Base-by-base conservation (phyloP, 345 rosid species). In the Microcos paniculata region DNA sequence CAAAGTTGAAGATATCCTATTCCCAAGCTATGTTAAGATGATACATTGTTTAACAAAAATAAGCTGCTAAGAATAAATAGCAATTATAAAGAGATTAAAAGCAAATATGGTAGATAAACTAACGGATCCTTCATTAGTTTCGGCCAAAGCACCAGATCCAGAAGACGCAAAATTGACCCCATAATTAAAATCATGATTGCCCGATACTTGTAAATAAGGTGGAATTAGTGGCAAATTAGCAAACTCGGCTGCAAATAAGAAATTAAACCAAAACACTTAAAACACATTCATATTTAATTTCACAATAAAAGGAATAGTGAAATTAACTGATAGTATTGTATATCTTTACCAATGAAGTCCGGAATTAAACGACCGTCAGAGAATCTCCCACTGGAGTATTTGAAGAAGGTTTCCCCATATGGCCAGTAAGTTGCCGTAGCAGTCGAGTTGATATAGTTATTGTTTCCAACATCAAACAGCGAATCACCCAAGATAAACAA, bases 141-240 rank as follows among this genome's bases (percentile, higher is more conserved):
- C 77, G 15, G 58, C 76, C 14, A 90, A 74, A 74, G 82, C 84
- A 21, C 87, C 87, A 42, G 86, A 91, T 21, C 84, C 87, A 0
- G 35, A 87, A 0, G 94, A 84, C 26, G 85, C 89, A 26, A 85
- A 87, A 70, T 79, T 88, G 2, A 78, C 82, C 40, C 89, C 91
- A 31, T 62, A 67, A 76, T 51, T 73, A 24, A 62, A 76, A 11
- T 75, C 62, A 45, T 76, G 65, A 2, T 55, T 35, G 5, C 38
- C 52, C 6, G 77, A 51, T 18, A 81, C 86, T 53, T 77, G 74
- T 13, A 82, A 77, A 73, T 80, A 86, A 11, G 85, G 82, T n/a
- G 76, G 79, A 49, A 76, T 73, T 13, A 86, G 46, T 9, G 87
- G 84, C 35, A 78, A 73, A 52, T 80, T 73, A 24, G 73, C 73